A percentile compares a stretch with the other conserved stretches of the same genome.
Evolutionary conservation across 805 yeast species (phyloP).

Genomic region (Lipomyces spencermartinsiae): DNA sequence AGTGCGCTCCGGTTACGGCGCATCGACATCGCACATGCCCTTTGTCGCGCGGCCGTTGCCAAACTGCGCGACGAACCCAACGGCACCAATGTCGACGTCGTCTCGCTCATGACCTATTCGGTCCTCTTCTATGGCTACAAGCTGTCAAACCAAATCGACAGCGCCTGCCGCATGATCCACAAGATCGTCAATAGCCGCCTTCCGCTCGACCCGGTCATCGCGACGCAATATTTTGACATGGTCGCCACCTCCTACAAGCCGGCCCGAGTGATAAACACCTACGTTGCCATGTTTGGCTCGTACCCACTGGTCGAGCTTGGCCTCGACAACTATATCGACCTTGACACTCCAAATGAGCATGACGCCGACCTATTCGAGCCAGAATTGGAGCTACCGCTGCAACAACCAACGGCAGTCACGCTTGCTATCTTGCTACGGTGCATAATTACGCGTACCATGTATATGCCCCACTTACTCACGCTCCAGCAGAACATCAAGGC

Average conservation of each 20-base stretch:
- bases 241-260: not conserved
- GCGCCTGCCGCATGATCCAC: not conserved
- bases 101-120: not conserved
- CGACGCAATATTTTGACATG: not conserved
- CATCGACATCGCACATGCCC: not conserved
- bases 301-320: constrained; percentile 6
- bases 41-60: not conserved
- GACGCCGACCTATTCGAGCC: not conserved
- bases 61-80: not conserved
- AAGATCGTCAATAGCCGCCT: constrained; percentile 11
- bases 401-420: not conserved
- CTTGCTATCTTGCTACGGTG: constrained; percentile 1
- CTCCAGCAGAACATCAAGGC: not conserved
- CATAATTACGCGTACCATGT: not conserved
- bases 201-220: not conserved
- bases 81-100: not conserved
- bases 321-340: not conserved
- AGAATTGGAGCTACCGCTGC: not conserved
- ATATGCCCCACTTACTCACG: not conserved
- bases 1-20: not conserved
- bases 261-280: not conserved
- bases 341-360: not conserved
- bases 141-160: constrained; percentile 5
- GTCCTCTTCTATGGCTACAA: not conserved
- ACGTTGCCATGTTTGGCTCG: not conserved